Evolutionary conservation across 352 stramenopile species (phyloP).

Genomic region (Pythium aphanidermatum): DNA sequence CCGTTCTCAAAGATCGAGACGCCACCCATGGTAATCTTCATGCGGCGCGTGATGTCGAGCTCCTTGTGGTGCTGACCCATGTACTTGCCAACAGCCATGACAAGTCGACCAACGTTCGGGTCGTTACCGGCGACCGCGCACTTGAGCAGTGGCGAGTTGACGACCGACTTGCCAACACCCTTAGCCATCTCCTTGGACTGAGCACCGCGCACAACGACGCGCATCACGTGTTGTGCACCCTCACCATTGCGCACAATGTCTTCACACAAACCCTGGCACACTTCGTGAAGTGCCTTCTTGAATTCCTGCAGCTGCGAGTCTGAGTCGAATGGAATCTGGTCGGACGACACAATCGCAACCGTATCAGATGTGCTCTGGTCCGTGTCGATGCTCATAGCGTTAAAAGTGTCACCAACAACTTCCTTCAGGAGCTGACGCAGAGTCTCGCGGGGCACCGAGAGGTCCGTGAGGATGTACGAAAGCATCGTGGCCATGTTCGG

Average conservation of each 20-base stretch:
- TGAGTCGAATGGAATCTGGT: conserved; percentile 86
- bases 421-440: conserved; percentile 73
- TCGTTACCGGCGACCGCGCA: conserved; percentile 97
- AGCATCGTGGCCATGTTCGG: conserved; percentile 95
- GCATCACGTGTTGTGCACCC: conserved; percentile 97
- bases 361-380: conserved; percentile 98
- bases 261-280: conserved; percentile 92
- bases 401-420: conserved; percentile 87
- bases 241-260: conserved; percentile 99
- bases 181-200: conserved; percentile 73
- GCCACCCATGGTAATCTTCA: conserved; percentile 87
- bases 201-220: conserved; percentile 87
- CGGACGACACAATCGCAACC: conserved; percentile 93
- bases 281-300: conserved; percentile 84
- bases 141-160: conserved; percentile 97
- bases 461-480: conserved; percentile 83
- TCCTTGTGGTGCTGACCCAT: conserved; percentile 92
- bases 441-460: conserved; percentile 76
- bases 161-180: conserved; percentile 87
- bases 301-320: conserved; percentile 82
- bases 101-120: conserved; percentile 96
- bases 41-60: conserved; percentile 67
- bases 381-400: conserved; percentile 95
- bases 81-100: conserved; percentile 95
- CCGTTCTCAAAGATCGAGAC: conserved; percentile 93